Conservation (phyloP, 179 eudicot genomes). For the Vitellaria paradoxa region DNA sequence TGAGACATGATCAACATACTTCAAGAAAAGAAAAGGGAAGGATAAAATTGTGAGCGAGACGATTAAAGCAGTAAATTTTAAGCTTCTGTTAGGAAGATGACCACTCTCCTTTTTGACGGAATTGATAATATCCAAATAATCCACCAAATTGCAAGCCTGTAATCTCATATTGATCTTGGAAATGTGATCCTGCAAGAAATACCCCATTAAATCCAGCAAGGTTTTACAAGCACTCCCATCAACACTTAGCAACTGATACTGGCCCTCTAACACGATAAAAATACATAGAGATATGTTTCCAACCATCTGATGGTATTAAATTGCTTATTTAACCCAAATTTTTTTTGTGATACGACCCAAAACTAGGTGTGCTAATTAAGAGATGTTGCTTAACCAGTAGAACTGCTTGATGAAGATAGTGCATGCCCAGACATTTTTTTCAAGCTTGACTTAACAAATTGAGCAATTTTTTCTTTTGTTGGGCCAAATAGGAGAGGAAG, state of each 20-base stretch:
- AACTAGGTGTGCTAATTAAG: background rate
- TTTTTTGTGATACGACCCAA: background rate
- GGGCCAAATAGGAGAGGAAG: no score
- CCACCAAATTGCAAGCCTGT: constrained; percentile 32
- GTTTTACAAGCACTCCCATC: background rate
- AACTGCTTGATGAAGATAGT: background rate
- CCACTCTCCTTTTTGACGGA: constrained; percentile 14
- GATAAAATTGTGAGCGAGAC: constrained; percentile 35
- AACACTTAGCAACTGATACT: background rate
- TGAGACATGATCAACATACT: constrained; percentile 43
- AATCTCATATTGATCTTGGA: constrained; percentile 32
- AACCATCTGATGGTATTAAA: background rate
- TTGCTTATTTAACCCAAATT: background rate
- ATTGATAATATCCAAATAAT: constrained; percentile 18
- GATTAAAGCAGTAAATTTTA: constrained; percentile 37
- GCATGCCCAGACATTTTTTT: background rate
- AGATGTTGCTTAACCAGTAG: background rate
- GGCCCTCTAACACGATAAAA: background rate
- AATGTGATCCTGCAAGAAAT: constrained; percentile 35
- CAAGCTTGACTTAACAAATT: background rate
- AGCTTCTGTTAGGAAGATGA: constrained; percentile 23
- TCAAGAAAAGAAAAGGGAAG: constrained; percentile 42
- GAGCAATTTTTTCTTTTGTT: no score
- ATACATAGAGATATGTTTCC: background rate
- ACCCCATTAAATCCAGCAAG: background rate